phyloP scores from a whole-genome alignment of 139 green algal species.

The Gonium pectorale region DNA sequence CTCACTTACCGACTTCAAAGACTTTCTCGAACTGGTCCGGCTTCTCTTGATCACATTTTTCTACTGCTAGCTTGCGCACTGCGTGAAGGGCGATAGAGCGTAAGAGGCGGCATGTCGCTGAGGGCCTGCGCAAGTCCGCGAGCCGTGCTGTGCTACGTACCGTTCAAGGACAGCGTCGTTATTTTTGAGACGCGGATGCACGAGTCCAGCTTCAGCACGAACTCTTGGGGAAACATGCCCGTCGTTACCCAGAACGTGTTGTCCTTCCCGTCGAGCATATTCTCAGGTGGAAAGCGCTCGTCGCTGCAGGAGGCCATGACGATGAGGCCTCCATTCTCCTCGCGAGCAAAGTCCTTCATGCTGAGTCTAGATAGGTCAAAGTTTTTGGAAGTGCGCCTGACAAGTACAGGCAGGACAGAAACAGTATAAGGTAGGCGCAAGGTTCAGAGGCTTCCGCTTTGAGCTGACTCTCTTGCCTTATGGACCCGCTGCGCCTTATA shows the following conservation, averaged over 20 bases:
- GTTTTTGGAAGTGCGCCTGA: no score
- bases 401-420: no score
- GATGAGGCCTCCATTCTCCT: slow-evolving; percentile 58
- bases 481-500: no score
- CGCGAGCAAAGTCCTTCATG: slow-evolving; percentile 65
- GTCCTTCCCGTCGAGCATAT: slow-evolving; percentile 66
- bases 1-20: slow-evolving; percentile 60
- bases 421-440: no score
- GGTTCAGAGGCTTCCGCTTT: no score
- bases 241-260: slow-evolving; percentile 73
- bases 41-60: slow-evolving; percentile 55
- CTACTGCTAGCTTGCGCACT: slow-evolving; percentile 61
- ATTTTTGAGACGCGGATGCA: slow-evolving; percentile 56
- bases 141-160: no score
- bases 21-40: slow-evolving; percentile 59
- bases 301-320: slow-evolving; percentile 66
- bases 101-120: neutral
- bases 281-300: slow-evolving; percentile 65
- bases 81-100: neutral
- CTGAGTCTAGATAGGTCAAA: neutral
- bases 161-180: slow-evolving; percentile 56
- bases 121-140: no score
- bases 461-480: no score
- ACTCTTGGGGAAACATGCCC: slow-evolving; percentile 70
- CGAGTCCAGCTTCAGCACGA: slow-evolving; percentile 55